Percentiles rank a stretch among this genome's conserved stretches.
Evolutionary conservation across 805 yeast species (phyloP).

Genomic region (Hanseniaspora meyeri): DNA sequence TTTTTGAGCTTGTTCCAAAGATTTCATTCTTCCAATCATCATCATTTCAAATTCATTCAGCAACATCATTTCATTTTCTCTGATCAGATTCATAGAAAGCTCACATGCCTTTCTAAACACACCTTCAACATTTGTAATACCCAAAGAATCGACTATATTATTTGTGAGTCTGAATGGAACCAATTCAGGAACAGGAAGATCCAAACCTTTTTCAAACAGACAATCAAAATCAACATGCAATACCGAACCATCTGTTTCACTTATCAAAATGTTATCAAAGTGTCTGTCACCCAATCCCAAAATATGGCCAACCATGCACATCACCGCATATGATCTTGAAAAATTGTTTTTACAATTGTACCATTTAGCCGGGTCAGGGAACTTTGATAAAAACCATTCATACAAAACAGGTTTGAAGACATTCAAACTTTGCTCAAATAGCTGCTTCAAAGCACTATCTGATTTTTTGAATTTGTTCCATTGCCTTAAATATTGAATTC

Average conservation of each 20-base stretch:
- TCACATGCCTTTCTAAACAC: constrained; percentile 76
- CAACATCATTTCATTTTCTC: constrained; percentile 69
- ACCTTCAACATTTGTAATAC: constrained; percentile 82
- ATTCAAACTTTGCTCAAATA: constrained; percentile 3
- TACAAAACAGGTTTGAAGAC: constrained; percentile 58
- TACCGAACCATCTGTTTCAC: constrained; percentile 61
- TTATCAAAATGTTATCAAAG: constrained; percentile 75
- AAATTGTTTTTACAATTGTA: constrained; percentile 62
- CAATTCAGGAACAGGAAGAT: constrained; percentile 72
- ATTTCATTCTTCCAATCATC: constrained; percentile 59
- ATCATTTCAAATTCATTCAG: constrained; percentile 88
- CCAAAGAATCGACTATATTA: constrained; percentile 80
- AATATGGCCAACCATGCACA: constrained; percentile 93
- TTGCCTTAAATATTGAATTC: constrained; percentile 16
- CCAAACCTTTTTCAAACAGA: constrained; percentile 70
- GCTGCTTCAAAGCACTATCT: constrained; percentile 15
- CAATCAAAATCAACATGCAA: constrained; percentile 96
- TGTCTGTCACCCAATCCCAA: constrained; percentile 94
- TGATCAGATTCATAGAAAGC: constrained; percentile 57
- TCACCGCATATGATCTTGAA: constrained; percentile 76
- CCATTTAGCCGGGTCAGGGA: constrained; percentile 86
- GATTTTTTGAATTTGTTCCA: constrained; percentile 13
- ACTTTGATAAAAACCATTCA: constrained; percentile 78
- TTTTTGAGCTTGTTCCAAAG: constrained; percentile 28
- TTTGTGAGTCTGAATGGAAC: constrained; percentile 90